Base-by-base conservation (phyloP, 345 rosid species). In the Salix brachista region DNA sequence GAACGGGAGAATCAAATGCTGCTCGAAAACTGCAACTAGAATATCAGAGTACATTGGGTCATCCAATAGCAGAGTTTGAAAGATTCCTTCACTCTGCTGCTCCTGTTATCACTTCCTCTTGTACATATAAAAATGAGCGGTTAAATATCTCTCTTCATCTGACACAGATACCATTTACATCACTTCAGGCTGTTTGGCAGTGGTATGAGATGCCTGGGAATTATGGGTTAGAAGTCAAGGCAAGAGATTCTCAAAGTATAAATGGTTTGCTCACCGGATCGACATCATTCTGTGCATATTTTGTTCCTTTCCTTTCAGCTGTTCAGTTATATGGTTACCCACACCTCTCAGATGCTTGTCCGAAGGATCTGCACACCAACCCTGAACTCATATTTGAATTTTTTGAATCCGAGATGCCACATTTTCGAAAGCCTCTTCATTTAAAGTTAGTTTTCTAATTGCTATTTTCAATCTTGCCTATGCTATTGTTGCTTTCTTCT, bases 241-340 rank as follows among this genome's bases (percentile, higher is more conserved):
- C 67, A 50, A 70, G 72, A 56, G 50, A 65, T 76, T 78, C 28
- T 66, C 76, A 16, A 50, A 36, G 67, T 4, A 39, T 21, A 16
- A 56, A 77, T 9, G 70, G 78, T 42, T 7, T 10, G 34, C 48
- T 41, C 6, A 21, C 50, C 5, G 61, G 72, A 21, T 5, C 46
- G 10, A 54, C 34, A 17, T 65, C 75, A 11, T 79, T 77, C 68
- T 70, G 80, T 32, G 85, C 85, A 65, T 64, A 79, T 79, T 76
- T 83, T 69, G 75, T 76, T 73, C 85, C 85, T 71, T 76, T 39
- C 37, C 83, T 83, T 19, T 83, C 85, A 65, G 85, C 81, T 41
- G 28, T 83, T 76, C 83, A 79, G 56, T 77, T 79, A 66, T 73
- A 77, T 77, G 69, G 65, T 46, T 65, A 58, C 65, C 54, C 84